phyloP scores from a whole-genome alignment of 2,329 filamentous ascomycete genomes.

The Xylaria sp. region DNA sequence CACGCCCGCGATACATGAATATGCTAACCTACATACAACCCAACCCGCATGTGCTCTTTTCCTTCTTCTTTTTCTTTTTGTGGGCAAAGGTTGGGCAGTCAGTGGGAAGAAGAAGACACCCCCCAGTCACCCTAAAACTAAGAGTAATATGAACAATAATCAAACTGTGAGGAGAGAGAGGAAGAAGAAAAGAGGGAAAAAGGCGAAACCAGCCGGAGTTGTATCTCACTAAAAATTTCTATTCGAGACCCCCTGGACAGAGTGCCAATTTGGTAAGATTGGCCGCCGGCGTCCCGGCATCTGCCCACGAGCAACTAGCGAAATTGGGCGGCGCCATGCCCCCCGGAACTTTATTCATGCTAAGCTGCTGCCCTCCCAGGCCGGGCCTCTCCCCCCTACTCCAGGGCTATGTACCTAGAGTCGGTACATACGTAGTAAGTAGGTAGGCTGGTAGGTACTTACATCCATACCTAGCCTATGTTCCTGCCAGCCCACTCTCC shows the following conservation, averaged over 20 bases:
- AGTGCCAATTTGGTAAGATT: slow-evolving; percentile 30
- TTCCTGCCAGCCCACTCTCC: slow-evolving; percentile 1
- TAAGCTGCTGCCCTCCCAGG: no score
- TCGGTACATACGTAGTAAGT: no score
- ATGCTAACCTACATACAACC: no score
- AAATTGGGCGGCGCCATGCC: slow-evolving; percentile 43
- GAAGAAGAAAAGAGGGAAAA: slow-evolving; percentile 5
- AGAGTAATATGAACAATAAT: slow-evolving; percentile 28
- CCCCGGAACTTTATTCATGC: slow-evolving; percentile 35
- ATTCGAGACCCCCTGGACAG: slow-evolving; percentile 22
- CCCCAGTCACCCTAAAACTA: slow-evolving; percentile 10
- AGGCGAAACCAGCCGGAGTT: slow-evolving; percentile 23
- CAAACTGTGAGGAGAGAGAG: slow-evolving; percentile 13
- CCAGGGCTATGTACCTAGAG: not conserved
- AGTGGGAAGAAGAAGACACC: not conserved
- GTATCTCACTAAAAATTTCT: slow-evolving; percentile 23
- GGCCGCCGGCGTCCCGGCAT: slow-evolving; percentile 23
- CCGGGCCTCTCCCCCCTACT: slow-evolving; percentile 1
- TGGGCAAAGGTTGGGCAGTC: not conserved
- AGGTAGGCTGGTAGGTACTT: no score
- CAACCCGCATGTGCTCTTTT: no score
- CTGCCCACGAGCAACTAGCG: slow-evolving; percentile 42
- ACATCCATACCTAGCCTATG: slow-evolving; percentile 1
- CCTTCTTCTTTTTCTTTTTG: not conserved
- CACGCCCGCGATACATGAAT: not conserved